These are phyloP conservation scores for Funneliformis mosseae DNA, from an alignment of 192 early-diverging fungal species.

Conservation along the genomic window DNA sequence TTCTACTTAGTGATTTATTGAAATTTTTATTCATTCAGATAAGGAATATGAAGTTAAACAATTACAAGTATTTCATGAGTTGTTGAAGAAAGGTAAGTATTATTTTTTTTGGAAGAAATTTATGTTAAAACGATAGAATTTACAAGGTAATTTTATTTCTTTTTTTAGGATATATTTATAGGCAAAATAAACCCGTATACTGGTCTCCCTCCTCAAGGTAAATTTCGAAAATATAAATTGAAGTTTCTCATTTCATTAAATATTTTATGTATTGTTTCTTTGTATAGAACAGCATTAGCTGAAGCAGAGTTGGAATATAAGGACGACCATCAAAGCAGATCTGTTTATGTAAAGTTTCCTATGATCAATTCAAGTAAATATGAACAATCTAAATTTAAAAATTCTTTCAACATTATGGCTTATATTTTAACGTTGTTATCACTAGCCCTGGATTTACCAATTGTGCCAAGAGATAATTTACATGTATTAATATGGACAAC, in stretches of 20 bases:
- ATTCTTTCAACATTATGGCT: too few relatives aligned
- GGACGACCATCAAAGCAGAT: constrained; percentile 69
- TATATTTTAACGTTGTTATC: background rate
- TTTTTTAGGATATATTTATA: constrained; percentile 64
- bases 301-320: constrained; percentile 83
- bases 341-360: constrained; percentile 70
- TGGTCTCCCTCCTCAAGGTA: constrained; percentile 81
- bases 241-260: background rate
- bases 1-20: background rate
- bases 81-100: constrained; percentile 66
- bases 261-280: background rate
- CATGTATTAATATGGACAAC: constrained; percentile 75
- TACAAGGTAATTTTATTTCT: background rate
- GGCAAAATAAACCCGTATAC: constrained; percentile 79
- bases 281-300: constrained; percentile 67
- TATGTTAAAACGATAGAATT: too few relatives aligned
- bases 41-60: constrained; percentile 76
- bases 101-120: background rate
- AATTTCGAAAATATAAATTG: background rate
- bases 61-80: constrained; percentile 67
- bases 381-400: background rate
- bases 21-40: constrained; percentile 40
- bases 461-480: constrained; percentile 33
- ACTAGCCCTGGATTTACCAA: constrained; percentile 25
- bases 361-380: constrained; percentile 50